These are phyloP conservation scores for Straminergon stramineum DNA, from an alignment of 225 moss, liverwort and hornwort species.

Conservation along the genomic window DNA sequence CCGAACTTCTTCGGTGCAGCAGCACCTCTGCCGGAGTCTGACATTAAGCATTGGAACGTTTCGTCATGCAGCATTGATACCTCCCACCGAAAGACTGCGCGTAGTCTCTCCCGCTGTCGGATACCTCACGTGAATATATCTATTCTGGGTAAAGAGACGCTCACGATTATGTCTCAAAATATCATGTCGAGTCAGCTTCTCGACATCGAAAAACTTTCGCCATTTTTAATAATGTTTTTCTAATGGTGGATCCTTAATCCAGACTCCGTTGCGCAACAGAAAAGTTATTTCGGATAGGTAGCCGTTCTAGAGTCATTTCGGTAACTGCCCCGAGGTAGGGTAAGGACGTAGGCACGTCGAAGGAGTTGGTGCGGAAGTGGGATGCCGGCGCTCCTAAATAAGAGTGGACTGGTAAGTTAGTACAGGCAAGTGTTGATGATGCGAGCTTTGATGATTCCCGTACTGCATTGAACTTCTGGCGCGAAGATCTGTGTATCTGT, in stretches of 20 bases:
- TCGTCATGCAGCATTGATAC: not conserved
- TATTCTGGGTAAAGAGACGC: not conserved
- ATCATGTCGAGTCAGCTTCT: not conserved
- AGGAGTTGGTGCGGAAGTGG: not conserved
- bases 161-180: not conserved
- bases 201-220: not conserved
- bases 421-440: not conserved
- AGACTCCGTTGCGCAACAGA: not conserved
- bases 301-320: not conserved
- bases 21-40: not conserved
- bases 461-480: slow-evolving; percentile 4
- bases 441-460: slow-evolving; percentile 5
- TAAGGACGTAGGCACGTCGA: not conserved
- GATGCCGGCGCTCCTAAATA: not conserved
- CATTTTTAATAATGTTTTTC: not conserved
- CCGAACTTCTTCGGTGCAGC: not conserved
- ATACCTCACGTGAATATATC: not conserved
- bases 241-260: not conserved
- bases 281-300: slow-evolving; percentile 3
- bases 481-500: slow-evolving; percentile 4
- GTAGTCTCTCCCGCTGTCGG: not conserved
- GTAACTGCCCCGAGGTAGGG: not conserved
- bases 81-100: not conserved
- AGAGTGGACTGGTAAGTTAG: not conserved
- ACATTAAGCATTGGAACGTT: not conserved